These are phyloP conservation scores for Asterophora parasitica DNA, from an alignment of 768 basidiomycete species.

Conservation along the genomic window DNA sequence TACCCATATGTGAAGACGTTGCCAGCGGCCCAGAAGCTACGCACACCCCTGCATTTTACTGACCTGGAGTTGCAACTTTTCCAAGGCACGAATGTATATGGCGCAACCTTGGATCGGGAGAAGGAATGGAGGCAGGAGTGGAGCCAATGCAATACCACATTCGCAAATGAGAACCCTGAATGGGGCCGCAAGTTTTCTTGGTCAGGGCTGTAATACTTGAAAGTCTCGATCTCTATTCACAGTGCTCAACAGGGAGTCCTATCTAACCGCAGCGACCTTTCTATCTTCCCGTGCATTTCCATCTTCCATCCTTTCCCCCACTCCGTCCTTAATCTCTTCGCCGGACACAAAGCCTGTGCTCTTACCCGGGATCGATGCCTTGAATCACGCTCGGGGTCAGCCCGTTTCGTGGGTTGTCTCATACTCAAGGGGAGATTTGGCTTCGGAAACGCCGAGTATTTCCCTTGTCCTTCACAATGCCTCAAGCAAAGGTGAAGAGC, in stretches of 20 bases:
- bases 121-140: slow-evolving; percentile 62
- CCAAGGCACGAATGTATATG: slow-evolving; percentile 75
- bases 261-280: slow-evolving; percentile 68
- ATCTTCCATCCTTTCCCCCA: slow-evolving; percentile 65
- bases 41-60: slow-evolving; percentile 74
- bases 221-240: slow-evolving; percentile 4
- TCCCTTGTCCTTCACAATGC: slow-evolving; percentile 56
- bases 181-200: slow-evolving; percentile 61
- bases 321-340: slow-evolving; percentile 46
- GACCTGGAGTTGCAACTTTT: slow-evolving; percentile 57
- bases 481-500: slow-evolving; percentile 42
- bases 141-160: slow-evolving; percentile 42
- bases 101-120: slow-evolving; percentile 67
- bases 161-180: slow-evolving; percentile 28
- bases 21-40: slow-evolving; percentile 50
- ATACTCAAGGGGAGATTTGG: slow-evolving; percentile 24
- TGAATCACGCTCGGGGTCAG: slow-evolving; percentile 80
- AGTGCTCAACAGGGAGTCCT: slow-evolving; percentile 51
- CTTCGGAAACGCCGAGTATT: slow-evolving; percentile 34
- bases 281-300: slow-evolving; percentile 89
- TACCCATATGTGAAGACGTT: slow-evolving; percentile 63
- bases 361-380: slow-evolving; percentile 79
- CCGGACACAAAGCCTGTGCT: slow-evolving; percentile 67
- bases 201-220: slow-evolving; percentile 33
- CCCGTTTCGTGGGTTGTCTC: slow-evolving; percentile 80